phyloP scores from a whole-genome alignment of 2,329 filamentous ascomycete species.

The Talaromyces sp. region DNA sequence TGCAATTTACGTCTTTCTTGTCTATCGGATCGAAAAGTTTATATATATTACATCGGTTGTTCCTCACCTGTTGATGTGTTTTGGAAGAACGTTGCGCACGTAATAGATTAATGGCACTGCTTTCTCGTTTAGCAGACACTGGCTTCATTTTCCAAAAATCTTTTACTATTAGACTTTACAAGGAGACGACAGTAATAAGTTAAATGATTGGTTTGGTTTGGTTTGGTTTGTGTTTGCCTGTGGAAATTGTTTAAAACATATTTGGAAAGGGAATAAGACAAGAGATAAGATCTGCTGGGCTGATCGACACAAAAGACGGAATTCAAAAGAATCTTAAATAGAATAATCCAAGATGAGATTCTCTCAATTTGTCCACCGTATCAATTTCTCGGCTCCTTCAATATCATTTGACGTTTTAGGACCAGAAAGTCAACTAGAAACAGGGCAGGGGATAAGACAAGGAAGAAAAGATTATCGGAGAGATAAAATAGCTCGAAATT shows the following conservation, averaged over 20 bases:
- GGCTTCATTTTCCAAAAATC: no score
- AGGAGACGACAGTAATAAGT: neutral
- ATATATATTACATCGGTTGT: neutral
- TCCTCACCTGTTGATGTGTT: neutral
- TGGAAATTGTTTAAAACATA: constrained; percentile 8
- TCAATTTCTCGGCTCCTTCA: neutral
- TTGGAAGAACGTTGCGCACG: neutral
- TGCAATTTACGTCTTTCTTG: neutral
- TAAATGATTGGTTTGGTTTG: constrained; percentile 12
- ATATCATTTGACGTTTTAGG: neutral
- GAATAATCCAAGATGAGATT: neutral
- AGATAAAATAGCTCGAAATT: constrained; percentile 12
- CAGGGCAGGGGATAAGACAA: constrained; percentile 1
- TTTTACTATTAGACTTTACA: no score
- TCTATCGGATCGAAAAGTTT: constrained; percentile 2
- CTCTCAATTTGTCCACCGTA: neutral
- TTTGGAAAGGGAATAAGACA: constrained; percentile 21
- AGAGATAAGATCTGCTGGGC: constrained; percentile 21
- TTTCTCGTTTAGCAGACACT: neutral
- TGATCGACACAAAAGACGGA: neutral
- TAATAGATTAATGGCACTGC: neutral
- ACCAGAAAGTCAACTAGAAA: neutral
- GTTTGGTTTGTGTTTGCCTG: constrained; percentile 1
- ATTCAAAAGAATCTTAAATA: neutral
- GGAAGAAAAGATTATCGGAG: constrained; percentile 16